These are phyloP conservation scores for Kazachstania bromeliacearum DNA, from an alignment of 805 yeast species.

Conservation along the genomic window DNA sequence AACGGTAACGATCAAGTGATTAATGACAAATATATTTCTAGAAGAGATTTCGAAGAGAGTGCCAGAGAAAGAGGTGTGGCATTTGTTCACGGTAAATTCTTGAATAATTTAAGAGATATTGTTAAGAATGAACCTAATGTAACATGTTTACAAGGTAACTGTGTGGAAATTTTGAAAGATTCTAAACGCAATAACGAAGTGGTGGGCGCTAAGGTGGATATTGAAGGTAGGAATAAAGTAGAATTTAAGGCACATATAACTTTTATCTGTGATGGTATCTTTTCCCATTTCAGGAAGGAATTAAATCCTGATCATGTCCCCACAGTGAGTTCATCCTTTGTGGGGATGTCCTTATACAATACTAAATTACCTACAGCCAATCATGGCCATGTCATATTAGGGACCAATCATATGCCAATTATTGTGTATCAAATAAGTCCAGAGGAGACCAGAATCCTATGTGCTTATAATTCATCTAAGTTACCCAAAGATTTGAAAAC, in stretches of 20 bases:
- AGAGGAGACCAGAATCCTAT: slow-evolving; percentile 75
- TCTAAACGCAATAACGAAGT: slow-evolving; percentile 36
- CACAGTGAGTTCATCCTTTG: slow-evolving; percentile 68
- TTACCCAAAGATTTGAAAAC: slow-evolving; percentile 61
- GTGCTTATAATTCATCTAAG: slow-evolving; percentile 69
- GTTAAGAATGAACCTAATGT: slow-evolving; percentile 65
- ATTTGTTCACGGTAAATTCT: slow-evolving; percentile 87
- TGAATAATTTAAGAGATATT: slow-evolving; percentile 64
- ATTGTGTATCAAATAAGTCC: slow-evolving; percentile 80
- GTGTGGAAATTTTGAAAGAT: slow-evolving; percentile 52
- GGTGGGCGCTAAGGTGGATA: slow-evolving; percentile 64
- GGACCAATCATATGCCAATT: slow-evolving; percentile 72
- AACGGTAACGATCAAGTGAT: slow-evolving; percentile 49
- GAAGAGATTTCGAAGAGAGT: slow-evolving; percentile 47
- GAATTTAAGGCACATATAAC: slow-evolving; percentile 54
- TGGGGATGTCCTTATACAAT: slow-evolving; percentile 67
- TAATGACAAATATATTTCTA: slow-evolving; percentile 41
- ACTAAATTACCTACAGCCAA: slow-evolving; percentile 65
- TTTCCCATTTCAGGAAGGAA: slow-evolving; percentile 81
- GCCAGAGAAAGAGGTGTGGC: slow-evolving; percentile 65
- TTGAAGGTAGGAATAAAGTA: slow-evolving; percentile 33
- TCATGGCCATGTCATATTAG: slow-evolving; percentile 86
- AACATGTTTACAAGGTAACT: slow-evolving; percentile 74
- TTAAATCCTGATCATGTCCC: slow-evolving; percentile 56
- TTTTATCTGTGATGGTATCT: slow-evolving; percentile 85